A percentile compares a stretch with the other conserved stretches of the same genome.
Evolutionary conservation across 176 grass and related monocot genomes (phyloP).

Genomic region (Aegilops longissima): DNA sequence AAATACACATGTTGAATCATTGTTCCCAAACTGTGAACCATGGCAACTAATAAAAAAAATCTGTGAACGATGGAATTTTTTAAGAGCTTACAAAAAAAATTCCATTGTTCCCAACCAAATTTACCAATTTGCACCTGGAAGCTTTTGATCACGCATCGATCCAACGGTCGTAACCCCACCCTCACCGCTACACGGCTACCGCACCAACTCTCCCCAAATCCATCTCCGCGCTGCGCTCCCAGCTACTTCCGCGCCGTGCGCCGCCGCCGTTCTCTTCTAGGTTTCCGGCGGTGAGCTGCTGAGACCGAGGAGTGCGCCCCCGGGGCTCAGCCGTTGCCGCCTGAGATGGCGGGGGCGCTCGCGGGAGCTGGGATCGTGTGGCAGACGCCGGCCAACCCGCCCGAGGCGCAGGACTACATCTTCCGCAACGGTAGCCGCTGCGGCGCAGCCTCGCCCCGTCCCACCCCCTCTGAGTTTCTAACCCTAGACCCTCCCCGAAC

Average conservation of each 20-base stretch:
- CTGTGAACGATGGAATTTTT: too few relatives aligned
- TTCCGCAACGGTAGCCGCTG: constrained; percentile 54
- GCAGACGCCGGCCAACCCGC: constrained; percentile 88
- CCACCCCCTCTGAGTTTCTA: background rate
- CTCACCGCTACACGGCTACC: background rate
- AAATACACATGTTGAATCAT: too few relatives aligned
- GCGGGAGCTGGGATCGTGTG: constrained; percentile 67
- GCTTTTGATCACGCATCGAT: background rate
- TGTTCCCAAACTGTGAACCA: too few relatives aligned
- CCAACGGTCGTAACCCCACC: background rate
- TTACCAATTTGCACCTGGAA: too few relatives aligned
- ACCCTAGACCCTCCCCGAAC: background rate
- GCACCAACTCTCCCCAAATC: background rate
- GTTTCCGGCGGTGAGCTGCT: background rate
- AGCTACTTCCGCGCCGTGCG: background rate
- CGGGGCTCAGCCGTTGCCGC: background rate
- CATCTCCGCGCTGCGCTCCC: background rate
- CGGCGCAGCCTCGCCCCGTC: background rate
- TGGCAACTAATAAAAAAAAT: too few relatives aligned
- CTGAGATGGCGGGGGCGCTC: constrained; percentile 31
- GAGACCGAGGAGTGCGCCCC: background rate
- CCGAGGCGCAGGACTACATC: constrained; percentile 76
- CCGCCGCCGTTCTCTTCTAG: background rate
- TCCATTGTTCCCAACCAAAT: too few relatives aligned
- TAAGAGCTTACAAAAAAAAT: too few relatives aligned